These are phyloP conservation scores for Bonia amplexicaulis DNA, from an alignment of 176 grass and related monocot species.

Conservation along the genomic window DNA sequence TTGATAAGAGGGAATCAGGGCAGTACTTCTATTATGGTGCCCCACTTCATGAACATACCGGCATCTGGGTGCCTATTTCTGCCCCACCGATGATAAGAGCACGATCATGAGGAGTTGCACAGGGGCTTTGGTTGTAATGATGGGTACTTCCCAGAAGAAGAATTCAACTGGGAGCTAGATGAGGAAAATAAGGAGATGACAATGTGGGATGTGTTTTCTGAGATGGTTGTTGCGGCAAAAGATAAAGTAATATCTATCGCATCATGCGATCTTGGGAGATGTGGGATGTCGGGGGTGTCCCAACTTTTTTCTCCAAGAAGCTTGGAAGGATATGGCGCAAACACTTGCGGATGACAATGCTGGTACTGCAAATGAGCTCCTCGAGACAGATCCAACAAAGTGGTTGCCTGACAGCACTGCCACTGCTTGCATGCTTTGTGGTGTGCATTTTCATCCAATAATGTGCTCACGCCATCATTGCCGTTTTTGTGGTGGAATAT, in stretches of 20 bases:
- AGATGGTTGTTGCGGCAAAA: slow-evolving; percentile 43
- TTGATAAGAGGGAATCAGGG: background rate
- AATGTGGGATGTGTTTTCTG: slow-evolving; percentile 73
- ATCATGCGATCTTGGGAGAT: slow-evolving; percentile 26
- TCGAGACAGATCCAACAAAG: slow-evolving; percentile 52
- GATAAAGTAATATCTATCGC: slow-evolving; percentile 26
- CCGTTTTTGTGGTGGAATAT: slow-evolving; percentile 44
- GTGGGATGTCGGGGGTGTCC: slow-evolving; percentile 31
- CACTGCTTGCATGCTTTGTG: slow-evolving; percentile 61
- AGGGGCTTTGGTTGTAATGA: slow-evolving; percentile 38
- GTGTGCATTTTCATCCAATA: slow-evolving; percentile 55
- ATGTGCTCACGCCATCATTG: slow-evolving; percentile 59
- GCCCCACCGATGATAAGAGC: slow-evolving; percentile 52
- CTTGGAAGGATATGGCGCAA: slow-evolving; percentile 62
- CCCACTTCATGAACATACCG: slow-evolving; percentile 57
- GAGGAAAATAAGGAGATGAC: slow-evolving; percentile 50
- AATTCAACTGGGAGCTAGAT: slow-evolving; percentile 53
- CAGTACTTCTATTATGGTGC: slow-evolving; percentile 53
- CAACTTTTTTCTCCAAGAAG: slow-evolving; percentile 43
- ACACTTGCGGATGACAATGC: slow-evolving; percentile 41
- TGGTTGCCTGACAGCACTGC: slow-evolving; percentile 61
- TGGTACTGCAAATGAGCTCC: slow-evolving; percentile 31
- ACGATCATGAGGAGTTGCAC: slow-evolving; percentile 37
- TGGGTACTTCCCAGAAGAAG: slow-evolving; percentile 54
- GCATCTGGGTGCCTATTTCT: slow-evolving; percentile 74